phyloP scores from a whole-genome alignment of 2,329 filamentous ascomycete genomes.

The Monilinia laxa region DNA sequence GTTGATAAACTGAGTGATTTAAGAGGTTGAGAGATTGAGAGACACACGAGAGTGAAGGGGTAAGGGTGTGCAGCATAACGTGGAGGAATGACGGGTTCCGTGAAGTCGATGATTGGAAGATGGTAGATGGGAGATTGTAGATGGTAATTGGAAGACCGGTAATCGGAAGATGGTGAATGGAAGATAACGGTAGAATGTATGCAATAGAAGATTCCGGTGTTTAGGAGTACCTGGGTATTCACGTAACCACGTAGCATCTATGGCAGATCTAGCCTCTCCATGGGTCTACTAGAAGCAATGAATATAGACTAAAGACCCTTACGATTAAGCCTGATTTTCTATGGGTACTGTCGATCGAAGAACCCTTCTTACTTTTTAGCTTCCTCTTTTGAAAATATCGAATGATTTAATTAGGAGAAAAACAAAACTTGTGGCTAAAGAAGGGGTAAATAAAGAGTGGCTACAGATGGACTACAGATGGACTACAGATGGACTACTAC shows the following conservation, averaged over 20 bases:
- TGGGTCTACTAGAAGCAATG: neutral
- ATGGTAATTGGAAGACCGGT: neutral
- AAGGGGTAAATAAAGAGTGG: too few relatives aligned
- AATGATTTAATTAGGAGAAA: neutral
- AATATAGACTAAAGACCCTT: neutral
- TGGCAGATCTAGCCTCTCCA: slow-evolving; percentile 8
- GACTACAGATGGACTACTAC: too few relatives aligned
- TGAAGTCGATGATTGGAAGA: neutral
- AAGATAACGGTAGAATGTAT: slow-evolving; percentile 2
- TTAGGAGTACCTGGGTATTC: neutral
- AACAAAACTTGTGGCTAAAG: too few relatives aligned
- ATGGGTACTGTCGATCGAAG: slow-evolving; percentile 6
- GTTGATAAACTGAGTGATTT: slow-evolving; percentile 83
- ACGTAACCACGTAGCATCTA: slow-evolving; percentile 6
- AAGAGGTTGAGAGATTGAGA: slow-evolving; percentile 41
- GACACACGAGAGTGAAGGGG: neutral
- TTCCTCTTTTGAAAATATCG: neutral
- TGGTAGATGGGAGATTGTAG: neutral
- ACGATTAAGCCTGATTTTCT: neutral
- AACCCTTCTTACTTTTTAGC: neutral
- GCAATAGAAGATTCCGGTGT: neutral
- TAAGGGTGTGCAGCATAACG: neutral
- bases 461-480: too few relatives aligned
- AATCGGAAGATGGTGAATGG: neutral
- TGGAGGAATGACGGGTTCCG: slow-evolving; percentile 6